A percentile compares a stretch with the other conserved stretches of the same genome.
These are phyloP conservation scores for Exophiala sideris DNA, from an alignment of 2,329 filamentous ascomycete species.

Conservation along the genomic window DNA sequence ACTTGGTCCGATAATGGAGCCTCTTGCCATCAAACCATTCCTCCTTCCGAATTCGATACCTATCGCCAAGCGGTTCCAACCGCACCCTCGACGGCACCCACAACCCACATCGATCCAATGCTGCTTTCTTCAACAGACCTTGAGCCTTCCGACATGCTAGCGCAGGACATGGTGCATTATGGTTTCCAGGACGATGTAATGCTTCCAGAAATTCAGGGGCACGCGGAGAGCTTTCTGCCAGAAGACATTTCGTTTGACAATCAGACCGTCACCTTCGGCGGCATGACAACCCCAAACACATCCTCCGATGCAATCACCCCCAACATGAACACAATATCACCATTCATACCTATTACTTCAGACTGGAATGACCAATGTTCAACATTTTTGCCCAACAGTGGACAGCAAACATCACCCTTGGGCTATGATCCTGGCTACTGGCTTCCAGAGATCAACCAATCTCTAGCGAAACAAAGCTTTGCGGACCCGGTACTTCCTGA, in stretches of 20 bases:
- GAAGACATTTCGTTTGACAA: constrained; percentile 2
- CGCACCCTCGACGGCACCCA: too few species aligned
- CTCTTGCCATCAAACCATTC: too few species aligned
- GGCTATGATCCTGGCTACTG: background rate
- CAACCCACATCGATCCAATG: too few species aligned
- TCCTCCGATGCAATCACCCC: constrained; percentile 3
- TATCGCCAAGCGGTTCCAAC: too few species aligned
- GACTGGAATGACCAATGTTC: background rate
- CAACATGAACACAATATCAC: background rate
- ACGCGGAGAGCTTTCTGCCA: background rate
- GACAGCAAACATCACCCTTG: background rate
- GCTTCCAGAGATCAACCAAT: background rate
- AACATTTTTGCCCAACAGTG: background rate
- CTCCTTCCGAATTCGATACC: too few species aligned
- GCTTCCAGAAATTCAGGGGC: background rate
- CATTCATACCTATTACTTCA: background rate
- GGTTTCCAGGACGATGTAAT: background rate
- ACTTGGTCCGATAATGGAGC: too few species aligned
- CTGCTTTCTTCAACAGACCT: too few species aligned
- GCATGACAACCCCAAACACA: constrained; percentile 3
- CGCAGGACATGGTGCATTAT: too few species aligned
- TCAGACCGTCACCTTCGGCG: background rate
- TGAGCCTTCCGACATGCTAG: too few species aligned
- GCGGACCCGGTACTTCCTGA: too few species aligned
- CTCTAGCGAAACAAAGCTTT: background rate